Evolutionary conservation across 176 grass and related monocot genomes (phyloP), one percentile per base, ranked within the genome.

Genomic region (Thinopyrum elongatum): DNA sequence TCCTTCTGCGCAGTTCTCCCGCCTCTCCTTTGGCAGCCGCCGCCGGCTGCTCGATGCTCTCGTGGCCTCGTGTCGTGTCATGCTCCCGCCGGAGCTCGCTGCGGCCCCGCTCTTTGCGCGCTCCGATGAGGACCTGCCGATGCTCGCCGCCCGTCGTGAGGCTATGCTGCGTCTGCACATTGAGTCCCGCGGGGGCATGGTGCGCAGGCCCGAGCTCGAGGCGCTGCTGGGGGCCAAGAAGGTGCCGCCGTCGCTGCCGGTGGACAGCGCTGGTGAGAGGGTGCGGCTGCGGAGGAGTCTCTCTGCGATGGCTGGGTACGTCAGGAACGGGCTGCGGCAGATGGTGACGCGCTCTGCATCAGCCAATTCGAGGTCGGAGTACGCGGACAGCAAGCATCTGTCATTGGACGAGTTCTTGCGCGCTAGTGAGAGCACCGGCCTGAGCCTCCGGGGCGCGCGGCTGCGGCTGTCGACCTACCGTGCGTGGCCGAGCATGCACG

Each of bases 401-500:
- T 7, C 66, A 3, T 26, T 98, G 21, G 68, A 72, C 15, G 89
- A 93, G 27, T 98, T 98, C 88, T 58, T 95, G 21, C 62, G 35
- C 1, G 60, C 81, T 3, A 91, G 89, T 0, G 80, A 88, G 55
- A 80, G 68, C 4, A 69, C 93, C 30, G 73, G 91, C 23, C 57
- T 95, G 10, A 92, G 93, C 82, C 60, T 95, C 44, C 80, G 93
- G 39, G 89, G 93, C 2, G 59, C 77, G 0, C 74, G 86, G 15
- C 83, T 90, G 87, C 84, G 86, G 36, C 70, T 95, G 53, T 92
- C 93, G 2, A 83, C 83, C 3, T 98, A 93, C 80, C 80, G 81
- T 1, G 83, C 86, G 4, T 98, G 95, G 95, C 93, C 95, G 10
- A 98, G 87, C 88, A 95, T 98, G 93, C 81, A 86, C 29, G 95